A percentile compares a stretch with the other conserved stretches of the same genome.
Conservation (phyloP, 495 filamentous ascomycete species). For the Paragyromitra xinjiangensis region DNA sequence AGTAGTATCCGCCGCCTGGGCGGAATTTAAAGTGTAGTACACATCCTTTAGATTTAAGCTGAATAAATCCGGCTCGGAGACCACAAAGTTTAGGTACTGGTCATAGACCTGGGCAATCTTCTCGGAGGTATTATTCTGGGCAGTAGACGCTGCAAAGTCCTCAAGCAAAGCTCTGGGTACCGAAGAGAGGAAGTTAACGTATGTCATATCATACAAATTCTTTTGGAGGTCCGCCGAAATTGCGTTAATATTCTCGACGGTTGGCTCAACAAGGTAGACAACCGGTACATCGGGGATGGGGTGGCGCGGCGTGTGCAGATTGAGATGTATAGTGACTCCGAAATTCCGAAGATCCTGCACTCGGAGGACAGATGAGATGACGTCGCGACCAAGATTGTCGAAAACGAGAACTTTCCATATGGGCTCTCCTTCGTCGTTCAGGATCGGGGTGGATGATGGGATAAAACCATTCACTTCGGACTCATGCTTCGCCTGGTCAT, state of each 20-base stretch:
- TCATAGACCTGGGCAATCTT: constrained; percentile 92
- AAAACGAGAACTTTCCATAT: constrained; percentile 74
- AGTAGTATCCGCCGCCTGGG: constrained; percentile 86
- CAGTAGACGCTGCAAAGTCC: constrained; percentile 91
- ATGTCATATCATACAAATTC: constrained; percentile 89
- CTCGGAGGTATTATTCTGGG: constrained; percentile 81
- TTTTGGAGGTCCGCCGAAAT: constrained; percentile 89
- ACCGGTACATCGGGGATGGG: constrained; percentile 97
- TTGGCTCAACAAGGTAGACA: constrained; percentile 94
- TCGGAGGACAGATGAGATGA: constrained; percentile 91
- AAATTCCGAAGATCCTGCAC: constrained; percentile 91
- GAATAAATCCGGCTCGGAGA: constrained; percentile 94
- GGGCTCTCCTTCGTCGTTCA: constrained; percentile 85
- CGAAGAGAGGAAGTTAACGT: constrained; percentile 96
- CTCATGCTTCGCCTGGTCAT: constrained; percentile 65
- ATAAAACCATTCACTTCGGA: constrained; percentile 71
- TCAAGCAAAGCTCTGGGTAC: constrained; percentile 92
- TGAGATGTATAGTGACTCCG: constrained; percentile 98
- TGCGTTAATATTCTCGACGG: constrained; percentile 75
- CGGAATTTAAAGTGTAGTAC: constrained; percentile 95
- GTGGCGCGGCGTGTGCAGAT: constrained; percentile 82
- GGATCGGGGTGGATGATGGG: constrained; percentile 76
- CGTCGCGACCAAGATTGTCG: constrained; percentile 70
- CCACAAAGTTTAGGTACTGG: constrained; percentile 97
- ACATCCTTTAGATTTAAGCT: constrained; percentile 90